A percentile compares a stretch with the other conserved stretches of the same genome.
These are phyloP conservation scores for Marchantia paleacea DNA, from an alignment of 225 moss, liverwort and hornwort genomes.

Conservation along the genomic window DNA sequence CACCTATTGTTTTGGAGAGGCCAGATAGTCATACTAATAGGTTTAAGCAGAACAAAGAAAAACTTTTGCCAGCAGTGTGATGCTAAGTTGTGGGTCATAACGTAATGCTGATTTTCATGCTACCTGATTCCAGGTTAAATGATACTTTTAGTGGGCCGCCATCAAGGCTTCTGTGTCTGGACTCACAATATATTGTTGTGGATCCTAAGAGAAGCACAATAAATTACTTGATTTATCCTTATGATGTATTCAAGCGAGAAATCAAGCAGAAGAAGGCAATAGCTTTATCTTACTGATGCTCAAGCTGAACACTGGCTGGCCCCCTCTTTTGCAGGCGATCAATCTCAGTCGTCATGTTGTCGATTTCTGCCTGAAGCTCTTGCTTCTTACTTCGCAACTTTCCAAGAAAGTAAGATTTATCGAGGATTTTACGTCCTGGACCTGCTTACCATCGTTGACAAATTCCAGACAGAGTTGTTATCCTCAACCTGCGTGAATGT, in stretches of 20 bases:
- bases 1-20: no score
- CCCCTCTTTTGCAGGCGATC: conserved; percentile 50
- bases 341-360: conserved; percentile 52
- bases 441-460: conserved; percentile 31
- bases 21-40: no score
- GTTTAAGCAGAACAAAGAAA: no score
- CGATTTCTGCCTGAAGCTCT: conserved; percentile 62
- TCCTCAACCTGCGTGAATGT: neutral
- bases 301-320: conserved; percentile 44
- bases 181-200: no score
- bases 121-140: neutral
- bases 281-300: conserved; percentile 43
- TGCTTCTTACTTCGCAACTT: conserved; percentile 61
- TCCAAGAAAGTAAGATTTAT: conserved; percentile 67
- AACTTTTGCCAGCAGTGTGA: no score
- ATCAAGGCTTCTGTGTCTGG: neutral
- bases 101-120: neutral
- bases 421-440: conserved; percentile 59
- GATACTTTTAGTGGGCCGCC: neutral
- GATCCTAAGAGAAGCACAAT: neutral
- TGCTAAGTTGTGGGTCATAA: neutral
- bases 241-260: neutral
- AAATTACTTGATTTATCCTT: neutral
- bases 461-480: neutral
- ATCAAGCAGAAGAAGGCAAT: neutral